phyloP scores from a whole-genome alignment of 176 grass and related monocot species.

The Carex kokanica region DNA sequence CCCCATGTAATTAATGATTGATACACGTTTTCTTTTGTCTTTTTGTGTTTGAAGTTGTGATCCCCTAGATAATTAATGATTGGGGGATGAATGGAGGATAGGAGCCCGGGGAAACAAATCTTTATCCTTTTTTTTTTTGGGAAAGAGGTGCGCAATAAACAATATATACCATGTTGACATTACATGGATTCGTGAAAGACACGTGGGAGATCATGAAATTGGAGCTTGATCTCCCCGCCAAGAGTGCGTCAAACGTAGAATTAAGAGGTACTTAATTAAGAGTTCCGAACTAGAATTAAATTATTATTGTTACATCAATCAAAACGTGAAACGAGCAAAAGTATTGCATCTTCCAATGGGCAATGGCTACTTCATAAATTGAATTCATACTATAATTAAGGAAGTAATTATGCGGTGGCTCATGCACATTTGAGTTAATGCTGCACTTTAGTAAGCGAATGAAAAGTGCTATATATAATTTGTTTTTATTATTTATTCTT shows the following conservation, averaged over 20 bases:
- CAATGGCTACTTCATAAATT: neutral
- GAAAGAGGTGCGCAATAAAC: neutral
- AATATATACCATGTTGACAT: neutral
- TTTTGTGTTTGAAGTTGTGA: no score
- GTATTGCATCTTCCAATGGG: no score
- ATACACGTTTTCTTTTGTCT: no score
- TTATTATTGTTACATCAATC: neutral
- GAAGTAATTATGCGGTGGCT: neutral
- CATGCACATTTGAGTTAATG: neutral
- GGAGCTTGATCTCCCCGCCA: constrained; percentile 13
- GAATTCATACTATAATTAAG: neutral
- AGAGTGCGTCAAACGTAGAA: constrained; percentile 33
- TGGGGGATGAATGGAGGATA: no score
- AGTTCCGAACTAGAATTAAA: neutral
- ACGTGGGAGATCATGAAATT: constrained; percentile 18
- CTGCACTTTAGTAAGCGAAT: neutral
- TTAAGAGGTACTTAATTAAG: constrained; percentile 21
- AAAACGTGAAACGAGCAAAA: neutral
- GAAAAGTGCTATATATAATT: neutral
- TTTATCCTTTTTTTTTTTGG: neutral
- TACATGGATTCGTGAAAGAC: constrained; percentile 14
- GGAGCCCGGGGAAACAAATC: no score
- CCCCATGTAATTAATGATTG: no score
- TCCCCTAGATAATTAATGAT: no score
- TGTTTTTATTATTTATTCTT: neutral